Evolutionary conservation across 306 rosid genomes (phyloP).

Genomic region (Abrus precatorius): DNA sequence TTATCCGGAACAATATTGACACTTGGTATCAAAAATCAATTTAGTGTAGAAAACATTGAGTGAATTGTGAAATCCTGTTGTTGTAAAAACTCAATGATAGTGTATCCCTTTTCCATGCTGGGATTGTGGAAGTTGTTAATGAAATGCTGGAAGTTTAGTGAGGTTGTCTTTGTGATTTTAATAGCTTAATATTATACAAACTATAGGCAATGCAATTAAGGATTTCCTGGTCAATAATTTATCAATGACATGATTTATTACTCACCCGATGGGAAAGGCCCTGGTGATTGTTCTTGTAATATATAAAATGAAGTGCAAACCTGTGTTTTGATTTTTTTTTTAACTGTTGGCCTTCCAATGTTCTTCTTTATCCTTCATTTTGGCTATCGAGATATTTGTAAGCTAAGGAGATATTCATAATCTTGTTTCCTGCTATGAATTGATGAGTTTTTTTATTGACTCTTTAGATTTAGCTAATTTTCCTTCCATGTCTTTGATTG

Average conservation of each 20-base stretch:
- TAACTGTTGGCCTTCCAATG: not conserved
- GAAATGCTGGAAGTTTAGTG: not conserved
- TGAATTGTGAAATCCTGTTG: slow-evolving; percentile 2
- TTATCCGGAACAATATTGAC: not conserved
- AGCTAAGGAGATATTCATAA: not conserved
- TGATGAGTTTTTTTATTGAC: not conserved
- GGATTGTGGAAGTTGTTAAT: slow-evolving; percentile 3
- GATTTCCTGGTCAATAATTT: not conserved
- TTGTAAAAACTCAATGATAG: slow-evolving; percentile 13
- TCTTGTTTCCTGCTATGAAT: not conserved
- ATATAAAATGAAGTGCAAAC: not conserved
- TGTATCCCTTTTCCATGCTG: not conserved
- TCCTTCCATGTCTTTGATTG: not conserved
- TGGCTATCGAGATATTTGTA: not conserved
- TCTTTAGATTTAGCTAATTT: not conserved
- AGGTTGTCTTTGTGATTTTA: not conserved
- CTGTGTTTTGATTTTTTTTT: not conserved
- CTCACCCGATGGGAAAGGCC: no score
- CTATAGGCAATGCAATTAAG: not conserved
- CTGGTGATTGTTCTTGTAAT: not conserved
- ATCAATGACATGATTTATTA: not conserved
- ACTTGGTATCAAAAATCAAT: slow-evolving; percentile 5
- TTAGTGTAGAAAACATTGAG: not conserved
- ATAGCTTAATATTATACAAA: not conserved
- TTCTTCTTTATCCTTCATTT: slow-evolving; percentile 8